Evolutionary conservation across 139 green algal species (phyloP), one percentile per base, ranked within the genome.

Genomic region (Prasinococcaceae sp.): DNA sequence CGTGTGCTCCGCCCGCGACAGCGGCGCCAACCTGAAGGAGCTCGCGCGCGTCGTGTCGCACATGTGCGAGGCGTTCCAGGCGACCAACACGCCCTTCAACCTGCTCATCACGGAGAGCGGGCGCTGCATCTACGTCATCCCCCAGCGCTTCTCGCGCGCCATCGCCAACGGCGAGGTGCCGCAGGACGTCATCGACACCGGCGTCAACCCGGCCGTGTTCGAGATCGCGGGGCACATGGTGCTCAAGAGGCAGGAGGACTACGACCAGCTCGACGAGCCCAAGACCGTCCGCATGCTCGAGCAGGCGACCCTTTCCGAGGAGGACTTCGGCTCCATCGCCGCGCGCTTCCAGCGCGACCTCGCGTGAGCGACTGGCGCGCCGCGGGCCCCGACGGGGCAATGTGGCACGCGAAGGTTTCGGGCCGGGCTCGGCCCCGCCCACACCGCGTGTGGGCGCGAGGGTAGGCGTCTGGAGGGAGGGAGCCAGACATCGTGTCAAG

Each of bases 161-260:
- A n/a, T n/a, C n/a, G n/a, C n/a, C n/a, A n/a, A n/a, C 1, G 75
- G 78, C 1, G 43, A 73, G 35, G 57, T 83, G 1, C 57, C 64
- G 2, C 42, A 59, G 28, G 66, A 74, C n/a, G 16, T 85, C 26
- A 54, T 84, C 27, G 76, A 70, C 19, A 76, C 62, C 10, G 69
- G 76, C 6, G 79, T 99, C 10, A 94, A 99, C 73, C 92, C 92
- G 1, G 92, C 92, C 0, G 64, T 67, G 14, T 99, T 89, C 59
- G 92, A 99, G 73, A 90, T 98, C 52, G 78, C 79, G 2, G 92
- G 92, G 0, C 92, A 99, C 67, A 72, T 99, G 58, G 76, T 98
- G 52, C 63, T 94, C 33, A 98, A 99, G 77, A 77, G 80, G 8
- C 28, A 56, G 10, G 27, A 81, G 27, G 82, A 96, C 58, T 96